These are phyloP conservation scores for Trichoderma reesei DNA, from an alignment of 495 filamentous ascomycete genomes.

Conservation along the genomic window DNA sequence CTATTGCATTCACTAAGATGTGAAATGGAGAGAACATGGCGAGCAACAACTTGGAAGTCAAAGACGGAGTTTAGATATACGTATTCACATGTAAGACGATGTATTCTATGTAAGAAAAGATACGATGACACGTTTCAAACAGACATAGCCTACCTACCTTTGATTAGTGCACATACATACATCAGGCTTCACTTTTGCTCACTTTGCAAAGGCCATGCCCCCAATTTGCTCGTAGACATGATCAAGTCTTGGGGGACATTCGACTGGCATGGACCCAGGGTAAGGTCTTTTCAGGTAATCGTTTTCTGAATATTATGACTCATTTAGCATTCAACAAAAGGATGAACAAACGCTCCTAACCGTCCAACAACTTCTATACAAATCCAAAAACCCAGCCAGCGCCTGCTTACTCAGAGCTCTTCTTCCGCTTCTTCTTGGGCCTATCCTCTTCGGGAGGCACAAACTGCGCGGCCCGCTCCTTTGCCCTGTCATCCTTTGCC, in stretches of 20 bases:
- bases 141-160: no score
- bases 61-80: no score
- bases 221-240: no score
- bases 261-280: no score
- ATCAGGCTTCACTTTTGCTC: no score
- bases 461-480: constrained; percentile 74
- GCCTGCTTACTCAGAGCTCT: constrained; percentile 18
- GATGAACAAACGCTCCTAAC: background rate
- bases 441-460: constrained; percentile 70
- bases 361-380: background rate
- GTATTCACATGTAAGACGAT: no score
- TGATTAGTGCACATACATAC: no score
- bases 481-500: constrained; percentile 84
- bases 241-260: no score
- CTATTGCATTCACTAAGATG: background rate
- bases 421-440: constrained; percentile 49
- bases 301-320: background rate
- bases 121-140: no score
- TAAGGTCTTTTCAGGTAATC: background rate
- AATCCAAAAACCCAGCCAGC: background rate
- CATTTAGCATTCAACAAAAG: background rate
- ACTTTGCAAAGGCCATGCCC: no score
- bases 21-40: background rate
- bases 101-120: no score
- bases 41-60: no score